These are phyloP conservation scores for Rhododendron molle DNA, from an alignment of 148 eudicot genomes.

Conservation along the genomic window DNA sequence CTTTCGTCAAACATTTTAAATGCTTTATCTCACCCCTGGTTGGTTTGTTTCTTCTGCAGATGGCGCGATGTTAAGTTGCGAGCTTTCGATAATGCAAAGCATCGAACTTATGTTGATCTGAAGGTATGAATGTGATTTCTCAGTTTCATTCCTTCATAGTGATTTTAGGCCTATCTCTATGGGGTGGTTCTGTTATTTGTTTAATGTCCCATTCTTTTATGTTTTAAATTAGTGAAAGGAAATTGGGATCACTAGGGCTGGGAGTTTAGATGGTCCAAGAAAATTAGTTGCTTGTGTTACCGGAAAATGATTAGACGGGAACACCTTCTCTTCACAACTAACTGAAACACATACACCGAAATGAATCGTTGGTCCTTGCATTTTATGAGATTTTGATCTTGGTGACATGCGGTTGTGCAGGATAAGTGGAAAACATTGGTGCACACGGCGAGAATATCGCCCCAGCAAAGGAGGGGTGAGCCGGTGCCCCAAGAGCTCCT, in stretches of 20 bases:
- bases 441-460: constrained; percentile 91
- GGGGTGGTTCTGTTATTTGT: background rate
- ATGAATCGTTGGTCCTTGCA: background rate
- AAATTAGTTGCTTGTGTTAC: constrained; percentile 11
- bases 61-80: constrained; percentile 94
- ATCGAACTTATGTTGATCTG: constrained; percentile 94
- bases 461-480: constrained; percentile 95
- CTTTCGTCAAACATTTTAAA: too few species aligned
- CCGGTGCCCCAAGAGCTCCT: constrained; percentile 92
- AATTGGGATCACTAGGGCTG: background rate
- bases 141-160: background rate
- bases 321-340: background rate
- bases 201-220: too few species aligned
- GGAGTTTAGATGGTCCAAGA: background rate
- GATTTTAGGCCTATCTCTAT: background rate
- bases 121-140: constrained; percentile 47
- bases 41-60: constrained; percentile 33
- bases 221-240: too few species aligned
- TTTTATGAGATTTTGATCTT: background rate
- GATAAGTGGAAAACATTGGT: constrained; percentile 98
- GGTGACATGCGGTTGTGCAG: constrained; percentile 23
- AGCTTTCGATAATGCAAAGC: constrained; percentile 89
- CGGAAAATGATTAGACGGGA: background rate
- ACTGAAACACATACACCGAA: background rate
- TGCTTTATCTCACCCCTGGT: too few species aligned